These are phyloP conservation scores for Euryodendron excelsum DNA, from an alignment of 148 eudicot genomes.

Conservation along the genomic window DNA sequence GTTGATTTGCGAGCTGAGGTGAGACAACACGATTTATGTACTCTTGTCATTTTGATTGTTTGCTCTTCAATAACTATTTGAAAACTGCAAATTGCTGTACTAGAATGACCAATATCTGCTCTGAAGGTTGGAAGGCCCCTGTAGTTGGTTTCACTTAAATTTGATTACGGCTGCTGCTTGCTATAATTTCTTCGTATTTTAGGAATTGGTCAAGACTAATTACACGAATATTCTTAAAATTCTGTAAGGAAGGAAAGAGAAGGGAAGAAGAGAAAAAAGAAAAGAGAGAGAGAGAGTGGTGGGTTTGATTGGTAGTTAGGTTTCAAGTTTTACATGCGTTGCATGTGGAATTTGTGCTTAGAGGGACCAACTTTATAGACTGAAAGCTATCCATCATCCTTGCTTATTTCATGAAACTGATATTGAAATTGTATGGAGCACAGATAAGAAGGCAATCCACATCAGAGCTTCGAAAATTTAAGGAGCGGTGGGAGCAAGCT, in stretches of 20 bases:
- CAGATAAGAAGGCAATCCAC: slow-evolving; percentile 42
- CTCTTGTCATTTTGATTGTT: background rate
- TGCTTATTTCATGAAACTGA: background rate
- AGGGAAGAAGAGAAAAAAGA: too few relatives aligned
- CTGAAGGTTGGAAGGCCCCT: too few relatives aligned
- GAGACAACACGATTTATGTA: slow-evolving; percentile 7
- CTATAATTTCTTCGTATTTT: too few relatives aligned
- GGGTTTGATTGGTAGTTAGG: too few relatives aligned
- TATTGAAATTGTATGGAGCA: background rate
- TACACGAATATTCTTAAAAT: too few relatives aligned
- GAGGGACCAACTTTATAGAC: background rate
- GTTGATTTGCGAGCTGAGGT: slow-evolving; percentile 38
- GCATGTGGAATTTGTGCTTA: background rate
- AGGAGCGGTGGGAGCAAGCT: slow-evolving; percentile 39
- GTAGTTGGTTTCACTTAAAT: background rate
- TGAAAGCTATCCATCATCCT: background rate
- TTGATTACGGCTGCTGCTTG: too few relatives aligned
- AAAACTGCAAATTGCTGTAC: background rate
- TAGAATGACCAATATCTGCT: background rate
- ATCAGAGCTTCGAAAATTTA: slow-evolving; percentile 33
- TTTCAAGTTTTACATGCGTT: background rate
- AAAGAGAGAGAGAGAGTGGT: too few relatives aligned
- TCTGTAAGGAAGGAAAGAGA: too few relatives aligned
- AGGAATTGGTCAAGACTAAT: too few relatives aligned
- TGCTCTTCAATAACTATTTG: background rate